phyloP scores from a whole-genome alignment of 1,284 basidiomycete genomes.

The Fomitiporia mediterranea region DNA sequence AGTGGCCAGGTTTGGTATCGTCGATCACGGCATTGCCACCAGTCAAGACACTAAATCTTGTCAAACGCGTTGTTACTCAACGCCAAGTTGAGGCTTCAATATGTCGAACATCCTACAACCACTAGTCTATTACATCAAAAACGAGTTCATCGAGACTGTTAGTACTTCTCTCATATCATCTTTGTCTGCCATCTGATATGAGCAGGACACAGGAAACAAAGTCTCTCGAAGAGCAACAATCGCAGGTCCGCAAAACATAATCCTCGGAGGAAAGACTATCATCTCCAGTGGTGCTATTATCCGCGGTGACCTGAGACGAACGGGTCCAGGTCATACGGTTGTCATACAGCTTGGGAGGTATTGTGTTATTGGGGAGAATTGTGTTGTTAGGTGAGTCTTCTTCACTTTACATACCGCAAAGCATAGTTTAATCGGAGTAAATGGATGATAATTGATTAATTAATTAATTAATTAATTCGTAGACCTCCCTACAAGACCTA shows the following conservation, averaged over 20 bases:
- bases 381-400: conserved; percentile 72
- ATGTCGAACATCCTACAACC: conserved; percentile 16
- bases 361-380: conserved; percentile 85
- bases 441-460: conserved; percentile 5
- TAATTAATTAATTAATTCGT: neutral
- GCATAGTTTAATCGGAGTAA: neutral
- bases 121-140: conserved; percentile 26
- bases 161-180: neutral
- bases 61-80: too few species aligned
- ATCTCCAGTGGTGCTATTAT: conserved; percentile 87
- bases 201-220: conserved; percentile 82
- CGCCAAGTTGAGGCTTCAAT: too few species aligned
- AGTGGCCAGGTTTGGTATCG: neutral
- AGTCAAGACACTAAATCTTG: too few species aligned
- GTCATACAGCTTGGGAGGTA: conserved; percentile 92
- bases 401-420: neutral
- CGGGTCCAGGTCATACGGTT: conserved; percentile 84
- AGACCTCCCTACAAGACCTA: conserved; percentile 89
- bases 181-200: neutral
- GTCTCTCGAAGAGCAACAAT: conserved; percentile 93
- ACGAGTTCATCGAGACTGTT: conserved; percentile 32
- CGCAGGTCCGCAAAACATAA: conserved; percentile 93
- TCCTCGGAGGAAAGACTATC: conserved; percentile 95
- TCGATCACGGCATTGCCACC: too few species aligned
- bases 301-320: conserved; percentile 81